Conservation (phyloP, 768 basidiomycete species). For the Suillus weaverae region DNA sequence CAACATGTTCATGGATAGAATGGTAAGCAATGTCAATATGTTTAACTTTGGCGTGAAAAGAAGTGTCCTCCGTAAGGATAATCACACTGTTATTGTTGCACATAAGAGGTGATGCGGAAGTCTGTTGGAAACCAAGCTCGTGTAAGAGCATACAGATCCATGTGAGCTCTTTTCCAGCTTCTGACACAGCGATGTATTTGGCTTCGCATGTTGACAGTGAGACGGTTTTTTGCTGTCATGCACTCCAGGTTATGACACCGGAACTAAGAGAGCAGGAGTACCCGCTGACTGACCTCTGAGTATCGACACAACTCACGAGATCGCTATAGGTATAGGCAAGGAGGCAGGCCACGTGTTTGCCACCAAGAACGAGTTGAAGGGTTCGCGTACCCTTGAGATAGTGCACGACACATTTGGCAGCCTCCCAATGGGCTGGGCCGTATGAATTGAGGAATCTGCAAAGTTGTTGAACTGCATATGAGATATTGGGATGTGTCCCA, state of each 20-base stretch:
- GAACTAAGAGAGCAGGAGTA: constrained; percentile 26
- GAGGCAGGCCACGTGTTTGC: constrained; percentile 10
- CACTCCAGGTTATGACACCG: constrained; percentile 30
- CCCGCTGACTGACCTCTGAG: constrained; percentile 20
- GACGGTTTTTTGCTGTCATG: constrained; percentile 39
- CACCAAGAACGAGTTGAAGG: constrained; percentile 6
- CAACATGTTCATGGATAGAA: constrained; percentile 36
- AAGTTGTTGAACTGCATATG: constrained; percentile 23
- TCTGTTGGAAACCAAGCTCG: constrained; percentile 13
- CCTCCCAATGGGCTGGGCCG: constrained; percentile 11
- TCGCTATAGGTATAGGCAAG: constrained; percentile 28
- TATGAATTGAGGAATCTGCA: constrained; percentile 11
- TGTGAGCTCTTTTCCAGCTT: constrained; percentile 35
- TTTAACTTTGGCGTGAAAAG: constrained; percentile 39
- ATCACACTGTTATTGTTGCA: constrained; percentile 42
- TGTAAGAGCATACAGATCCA: constrained; percentile 33
- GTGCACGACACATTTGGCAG: constrained; percentile 16
- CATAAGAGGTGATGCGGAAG: not conserved
- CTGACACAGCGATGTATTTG: constrained; percentile 41
- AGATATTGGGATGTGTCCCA: constrained; percentile 31
- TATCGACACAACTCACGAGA: constrained; percentile 28
- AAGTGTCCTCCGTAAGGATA: constrained; percentile 33
- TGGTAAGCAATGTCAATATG: constrained; percentile 45
- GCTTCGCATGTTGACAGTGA: constrained; percentile 43
- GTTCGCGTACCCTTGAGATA: constrained; percentile 12